Evolutionary conservation across 192 early-diverging fungal species (phyloP).

Genomic region (Globomyces pollinis-pini): DNA sequence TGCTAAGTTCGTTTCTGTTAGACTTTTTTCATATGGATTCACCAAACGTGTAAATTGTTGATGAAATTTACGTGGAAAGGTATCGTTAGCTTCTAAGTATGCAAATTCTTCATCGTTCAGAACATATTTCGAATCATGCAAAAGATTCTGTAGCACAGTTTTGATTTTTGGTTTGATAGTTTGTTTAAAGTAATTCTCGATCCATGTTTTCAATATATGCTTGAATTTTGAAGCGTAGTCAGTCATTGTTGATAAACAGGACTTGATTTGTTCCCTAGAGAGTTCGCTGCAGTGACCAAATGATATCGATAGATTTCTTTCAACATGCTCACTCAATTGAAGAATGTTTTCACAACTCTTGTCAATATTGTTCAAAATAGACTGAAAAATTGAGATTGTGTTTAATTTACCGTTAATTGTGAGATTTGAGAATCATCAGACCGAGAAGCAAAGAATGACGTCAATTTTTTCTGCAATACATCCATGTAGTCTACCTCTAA

Average conservation of each 20-base stretch:
- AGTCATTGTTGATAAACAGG: slow-evolving; percentile 49
- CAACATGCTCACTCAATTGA: slow-evolving; percentile 61
- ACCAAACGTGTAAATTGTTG: slow-evolving; percentile 57
- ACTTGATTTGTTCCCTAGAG: slow-evolving; percentile 43
- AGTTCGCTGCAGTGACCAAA: slow-evolving; percentile 38
- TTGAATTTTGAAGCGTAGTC: slow-evolving; percentile 57
- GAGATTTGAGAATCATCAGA: slow-evolving; percentile 11
- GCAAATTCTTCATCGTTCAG: slow-evolving; percentile 89
- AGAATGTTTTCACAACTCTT: slow-evolving; percentile 72
- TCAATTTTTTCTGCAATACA: slow-evolving; percentile 53
- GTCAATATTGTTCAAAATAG: slow-evolving; percentile 82
- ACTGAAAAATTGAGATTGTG: too few species aligned
- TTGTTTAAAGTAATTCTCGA: slow-evolving; percentile 77
- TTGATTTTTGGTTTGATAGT: slow-evolving; percentile 72
- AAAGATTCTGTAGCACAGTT: slow-evolving; percentile 67
- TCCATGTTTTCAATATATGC: slow-evolving; percentile 50
- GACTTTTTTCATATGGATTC: slow-evolving; percentile 46
- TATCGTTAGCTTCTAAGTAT: slow-evolving; percentile 56
- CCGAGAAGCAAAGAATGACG: slow-evolving; percentile 41
- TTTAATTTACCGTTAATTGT: too few species aligned
- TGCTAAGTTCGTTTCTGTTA: slow-evolving; percentile 64
- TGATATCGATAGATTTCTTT: slow-evolving; percentile 40
- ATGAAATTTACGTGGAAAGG: slow-evolving; percentile 76
- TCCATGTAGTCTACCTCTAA: slow-evolving; percentile 65
- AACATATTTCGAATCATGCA: slow-evolving; percentile 80